These are phyloP conservation scores for Nannizziopsis barbatae DNA, from an alignment of 2,329 filamentous ascomycete genomes.

Conservation along the genomic window DNA sequence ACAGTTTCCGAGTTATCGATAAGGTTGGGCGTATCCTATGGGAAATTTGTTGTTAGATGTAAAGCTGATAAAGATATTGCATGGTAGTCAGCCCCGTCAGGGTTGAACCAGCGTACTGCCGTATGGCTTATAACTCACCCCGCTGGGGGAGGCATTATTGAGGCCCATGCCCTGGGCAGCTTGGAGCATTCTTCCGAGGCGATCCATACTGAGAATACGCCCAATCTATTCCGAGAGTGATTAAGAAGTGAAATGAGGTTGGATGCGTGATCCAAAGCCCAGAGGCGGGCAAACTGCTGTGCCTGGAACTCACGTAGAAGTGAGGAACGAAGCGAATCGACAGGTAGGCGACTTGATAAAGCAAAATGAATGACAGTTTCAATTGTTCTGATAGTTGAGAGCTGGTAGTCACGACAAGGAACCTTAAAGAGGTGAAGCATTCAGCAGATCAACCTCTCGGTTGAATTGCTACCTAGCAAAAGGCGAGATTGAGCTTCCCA, in stretches of 20 bases:
- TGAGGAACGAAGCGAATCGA: neutral
- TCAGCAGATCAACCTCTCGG: neutral
- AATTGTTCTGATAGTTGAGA: neutral
- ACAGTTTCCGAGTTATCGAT: constrained; percentile 99
- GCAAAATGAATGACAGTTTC: neutral
- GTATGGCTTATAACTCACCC: constrained; percentile 23
- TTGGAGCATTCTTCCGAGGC: constrained; percentile 78
- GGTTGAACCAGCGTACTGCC: neutral
- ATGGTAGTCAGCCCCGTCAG: neutral
- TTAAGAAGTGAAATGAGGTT: neutral
- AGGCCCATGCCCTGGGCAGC: constrained; percentile 53
- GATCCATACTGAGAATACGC: constrained; percentile 56
- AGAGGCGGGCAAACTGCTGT: neutral
- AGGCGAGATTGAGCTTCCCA: neutral
- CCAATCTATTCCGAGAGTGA: neutral
- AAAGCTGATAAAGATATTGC: neutral
- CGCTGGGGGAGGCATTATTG: constrained; percentile 28
- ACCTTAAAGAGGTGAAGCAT: neutral
- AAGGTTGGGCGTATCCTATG: constrained; percentile 73
- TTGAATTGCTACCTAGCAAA: neutral
- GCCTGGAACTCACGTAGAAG: neutral
- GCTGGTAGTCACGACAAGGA: neutral
- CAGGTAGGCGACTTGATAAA: neutral
- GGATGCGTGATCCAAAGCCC: neutral
- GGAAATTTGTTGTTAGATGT: constrained; percentile 2